Percentiles rank a stretch among this genome's conserved stretches.
phyloP scores from a whole-genome alignment of 129 eudicot species.

The Flaveria bidentis region DNA sequence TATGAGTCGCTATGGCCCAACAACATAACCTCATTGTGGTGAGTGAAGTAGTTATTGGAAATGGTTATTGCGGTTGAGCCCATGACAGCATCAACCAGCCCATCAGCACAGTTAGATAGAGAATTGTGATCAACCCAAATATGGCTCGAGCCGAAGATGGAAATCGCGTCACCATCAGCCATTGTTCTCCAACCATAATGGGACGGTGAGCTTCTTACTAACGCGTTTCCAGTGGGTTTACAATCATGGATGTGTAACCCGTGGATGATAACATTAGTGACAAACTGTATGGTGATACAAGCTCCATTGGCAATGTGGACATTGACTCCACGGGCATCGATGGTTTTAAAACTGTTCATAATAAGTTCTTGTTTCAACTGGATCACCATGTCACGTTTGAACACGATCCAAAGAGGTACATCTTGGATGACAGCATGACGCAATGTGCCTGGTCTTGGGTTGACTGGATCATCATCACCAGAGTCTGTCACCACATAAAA shows the following conservation, averaged over 20 bases:
- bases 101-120: slow-evolving; percentile 86
- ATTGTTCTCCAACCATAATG: slow-evolving; percentile 92
- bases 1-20: slow-evolving; percentile 91
- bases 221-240: slow-evolving; percentile 84
- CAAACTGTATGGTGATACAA: slow-evolving; percentile 75
- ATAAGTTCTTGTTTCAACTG: slow-evolving; percentile 80
- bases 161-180: slow-evolving; percentile 92
- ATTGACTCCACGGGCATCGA: slow-evolving; percentile 91
- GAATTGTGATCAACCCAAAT: slow-evolving; percentile 91
- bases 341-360: slow-evolving; percentile 93
- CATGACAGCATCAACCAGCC: slow-evolving; percentile 93
- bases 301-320: slow-evolving; percentile 90
- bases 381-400: slow-evolving; percentile 88
- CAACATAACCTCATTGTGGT: slow-evolving; percentile 93
- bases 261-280: slow-evolving; percentile 81
- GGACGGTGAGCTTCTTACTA: slow-evolving; percentile 86
- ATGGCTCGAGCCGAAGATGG: slow-evolving; percentile 86
- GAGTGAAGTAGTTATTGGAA: slow-evolving; percentile 84
- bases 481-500: slow-evolving; percentile 82
- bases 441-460: slow-evolving; percentile 80
- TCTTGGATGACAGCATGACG: slow-evolving; percentile 93
- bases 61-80: slow-evolving; percentile 92
- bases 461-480: slow-evolving; percentile 74
- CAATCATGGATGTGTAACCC: slow-evolving; percentile 89
- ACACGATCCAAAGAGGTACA: slow-evolving; percentile 81